Percentiles rank a stretch among this genome's conserved stretches.
Conservation (phyloP, 305 asterid species). For the Andrographis paniculata region DNA sequence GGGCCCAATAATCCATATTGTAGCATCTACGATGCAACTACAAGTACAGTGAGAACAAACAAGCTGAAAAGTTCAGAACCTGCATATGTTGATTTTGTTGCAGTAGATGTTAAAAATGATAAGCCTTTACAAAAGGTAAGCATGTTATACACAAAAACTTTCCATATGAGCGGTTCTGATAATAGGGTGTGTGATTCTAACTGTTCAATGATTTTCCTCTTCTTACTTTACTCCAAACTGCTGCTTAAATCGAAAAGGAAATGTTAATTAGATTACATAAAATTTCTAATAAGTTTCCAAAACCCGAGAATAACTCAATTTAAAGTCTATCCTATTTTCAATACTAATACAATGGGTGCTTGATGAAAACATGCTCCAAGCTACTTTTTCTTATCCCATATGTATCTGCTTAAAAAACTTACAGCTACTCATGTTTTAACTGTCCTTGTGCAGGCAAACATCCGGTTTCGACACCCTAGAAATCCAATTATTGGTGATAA, state of each 20-base stretch:
- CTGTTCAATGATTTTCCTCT: no score
- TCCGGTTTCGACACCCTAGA: constrained; percentile 76
- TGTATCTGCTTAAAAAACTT: neutral
- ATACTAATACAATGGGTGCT: no score
- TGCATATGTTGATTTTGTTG: constrained; percentile 68
- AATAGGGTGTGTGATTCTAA: neutral
- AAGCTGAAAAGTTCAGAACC: constrained; percentile 71
- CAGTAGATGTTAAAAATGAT: constrained; percentile 67
- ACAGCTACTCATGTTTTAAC: neutral
- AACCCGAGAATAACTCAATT: no score
- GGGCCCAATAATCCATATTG: constrained; percentile 59
- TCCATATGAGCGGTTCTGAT: neutral
- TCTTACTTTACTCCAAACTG: no score
- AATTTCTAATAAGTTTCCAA: neutral
- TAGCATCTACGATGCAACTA: constrained; percentile 50
- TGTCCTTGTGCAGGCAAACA: constrained; percentile 51
- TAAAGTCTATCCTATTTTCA: no score
- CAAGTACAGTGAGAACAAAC: constrained; percentile 29
- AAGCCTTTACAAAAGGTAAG: constrained; percentile 67
- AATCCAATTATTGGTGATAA: constrained; percentile 94
- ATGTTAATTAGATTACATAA: neutral
- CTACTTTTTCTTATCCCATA: neutral
- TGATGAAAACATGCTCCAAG: neutral
- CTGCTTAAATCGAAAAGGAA: no score
- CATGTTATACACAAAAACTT: neutral